A percentile compares a stretch with the other conserved stretches of the same genome.
These are phyloP conservation scores for Piper betle DNA, from an alignment of 164 flowering plant genomes.

Conservation along the genomic window DNA sequence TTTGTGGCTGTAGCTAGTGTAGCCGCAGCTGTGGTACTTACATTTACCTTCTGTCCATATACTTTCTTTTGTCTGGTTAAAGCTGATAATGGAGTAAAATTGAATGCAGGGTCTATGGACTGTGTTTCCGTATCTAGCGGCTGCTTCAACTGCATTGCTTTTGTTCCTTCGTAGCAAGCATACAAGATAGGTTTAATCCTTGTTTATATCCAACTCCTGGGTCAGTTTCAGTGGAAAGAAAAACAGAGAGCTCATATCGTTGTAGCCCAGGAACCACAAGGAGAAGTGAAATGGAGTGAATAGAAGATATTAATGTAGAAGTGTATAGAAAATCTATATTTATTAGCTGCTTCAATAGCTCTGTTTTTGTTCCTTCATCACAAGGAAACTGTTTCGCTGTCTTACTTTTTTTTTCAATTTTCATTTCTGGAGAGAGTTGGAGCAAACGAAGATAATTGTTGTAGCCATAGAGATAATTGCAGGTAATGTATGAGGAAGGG, in stretches of 20 bases:
- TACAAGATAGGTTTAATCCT: no score
- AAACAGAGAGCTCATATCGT: no score
- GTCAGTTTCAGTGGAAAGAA: no score
- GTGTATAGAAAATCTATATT: conserved; percentile 71
- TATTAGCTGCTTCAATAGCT: conserved; percentile 51
- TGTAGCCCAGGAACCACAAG: neutral
- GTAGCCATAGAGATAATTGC: neutral
- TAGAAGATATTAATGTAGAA: conserved; percentile 30
- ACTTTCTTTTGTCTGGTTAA: neutral
- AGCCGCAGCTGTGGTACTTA: conserved; percentile 64
- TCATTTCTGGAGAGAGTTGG: neutral
- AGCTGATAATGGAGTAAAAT: neutral
- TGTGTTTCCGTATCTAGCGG: no score
- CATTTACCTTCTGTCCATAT: neutral
- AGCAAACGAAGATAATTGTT: neutral
- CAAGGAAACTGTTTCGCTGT: neutral
- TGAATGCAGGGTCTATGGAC: neutral
- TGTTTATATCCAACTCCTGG: no score
- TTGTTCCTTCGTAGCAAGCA: no score
- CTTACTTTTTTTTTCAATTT: neutral
- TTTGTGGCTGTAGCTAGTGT: conserved; percentile 66
- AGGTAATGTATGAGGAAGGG: no score
- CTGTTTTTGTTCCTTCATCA: conserved; percentile 37
- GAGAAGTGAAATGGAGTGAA: neutral
- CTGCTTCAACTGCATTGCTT: no score